Percentiles rank a stretch among this genome's conserved stretches.
Evolutionary conservation across 148 eudicot genomes (phyloP).

Genomic region (Oxyria digyna): DNA sequence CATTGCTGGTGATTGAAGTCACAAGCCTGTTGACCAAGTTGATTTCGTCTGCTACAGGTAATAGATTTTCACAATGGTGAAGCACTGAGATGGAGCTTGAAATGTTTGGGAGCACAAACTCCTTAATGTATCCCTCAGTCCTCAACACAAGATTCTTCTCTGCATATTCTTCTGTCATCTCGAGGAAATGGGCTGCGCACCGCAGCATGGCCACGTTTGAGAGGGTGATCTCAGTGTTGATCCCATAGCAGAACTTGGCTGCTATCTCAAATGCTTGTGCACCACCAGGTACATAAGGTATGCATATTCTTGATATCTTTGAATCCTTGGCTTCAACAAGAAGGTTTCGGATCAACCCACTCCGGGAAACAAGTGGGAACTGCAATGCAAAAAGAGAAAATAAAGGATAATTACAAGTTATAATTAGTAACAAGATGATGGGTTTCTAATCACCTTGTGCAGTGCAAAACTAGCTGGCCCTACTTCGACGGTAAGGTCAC

Average conservation of each 20-base stretch:
- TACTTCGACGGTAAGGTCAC: slow-evolving; percentile 7
- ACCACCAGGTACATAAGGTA: slow-evolving; percentile 49
- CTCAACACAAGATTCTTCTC: slow-evolving; percentile 48
- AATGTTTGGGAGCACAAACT: slow-evolving; percentile 36
- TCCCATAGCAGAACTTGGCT: slow-evolving; percentile 56
- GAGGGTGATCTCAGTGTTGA: slow-evolving; percentile 54
- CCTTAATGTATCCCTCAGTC: slow-evolving; percentile 44
- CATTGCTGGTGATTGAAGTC: slow-evolving; percentile 33
- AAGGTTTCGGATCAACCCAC: slow-evolving; percentile 60
- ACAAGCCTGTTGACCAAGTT: slow-evolving; percentile 35
- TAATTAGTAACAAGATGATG: too few species aligned
- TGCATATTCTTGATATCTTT: slow-evolving; percentile 31
- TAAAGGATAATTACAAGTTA: too few species aligned
- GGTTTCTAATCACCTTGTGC: not conserved
- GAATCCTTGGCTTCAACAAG: slow-evolving; percentile 40
- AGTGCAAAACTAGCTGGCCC: slow-evolving; percentile 6
- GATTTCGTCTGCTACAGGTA: slow-evolving; percentile 31
- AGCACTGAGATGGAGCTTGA: slow-evolving; percentile 47
- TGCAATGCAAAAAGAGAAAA: slow-evolving; percentile 4
- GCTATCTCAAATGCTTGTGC: slow-evolving; percentile 44
- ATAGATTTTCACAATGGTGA: slow-evolving; percentile 35
- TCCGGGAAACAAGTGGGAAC: slow-evolving; percentile 63
- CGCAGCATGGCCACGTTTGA: slow-evolving; percentile 45
- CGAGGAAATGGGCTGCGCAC: slow-evolving; percentile 52
- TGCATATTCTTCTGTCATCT: slow-evolving; percentile 53